Base-by-base conservation (phyloP, 192 early-diverging fungal genomes). In the Diversispora epigaea region DNA sequence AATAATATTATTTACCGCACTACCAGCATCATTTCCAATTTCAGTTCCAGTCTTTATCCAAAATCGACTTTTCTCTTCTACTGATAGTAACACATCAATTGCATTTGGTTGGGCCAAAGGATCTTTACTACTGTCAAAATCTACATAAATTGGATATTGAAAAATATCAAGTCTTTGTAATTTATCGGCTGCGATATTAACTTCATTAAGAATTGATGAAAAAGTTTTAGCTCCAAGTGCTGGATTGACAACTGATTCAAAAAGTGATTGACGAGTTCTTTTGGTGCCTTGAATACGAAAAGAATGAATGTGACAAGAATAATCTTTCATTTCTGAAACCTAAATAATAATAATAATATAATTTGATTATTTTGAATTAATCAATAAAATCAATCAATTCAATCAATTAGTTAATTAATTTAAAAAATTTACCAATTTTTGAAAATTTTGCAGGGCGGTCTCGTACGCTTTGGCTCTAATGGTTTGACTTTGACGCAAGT, bases 1-100 rank as follows among this genome's bases (percentile, higher is more conserved):
- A n/a, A n/a, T n/a, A n/a, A n/a, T n/a, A n/a, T 50, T 50, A 12
- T 12, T 50, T 50, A 93, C 92, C 89, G 93, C 89, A 43, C 84
- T 92, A 44, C 94, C 96, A 80, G 97, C 95, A 64, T 91, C 86
- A 70, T 93, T 94, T 17, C 93, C 94, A 41, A 97, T 87, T 61
- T 95, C 94, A 6, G 95, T 94, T 19, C 95, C 95, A 6, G 96
- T 98, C 72, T 85, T 88, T 56, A 94, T 84, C 79, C 83, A 89
- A 43, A 95, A 82, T 55, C 95, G 84, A 43, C 84, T 85, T 50
- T 84, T 83, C 71, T 96, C 93, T 74, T 91, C 86, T 66, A 93
- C 86, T 8, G 78, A 79, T 47, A 97, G 80, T 6, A 89, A 81
- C 25, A 97, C 88, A 80, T 97, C 90, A 6, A 96, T 79, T 1